phyloP scores from a whole-genome alignment of 2,329 filamentous ascomycete genomes.

The Rhytidhysteron rufulum region DNA sequence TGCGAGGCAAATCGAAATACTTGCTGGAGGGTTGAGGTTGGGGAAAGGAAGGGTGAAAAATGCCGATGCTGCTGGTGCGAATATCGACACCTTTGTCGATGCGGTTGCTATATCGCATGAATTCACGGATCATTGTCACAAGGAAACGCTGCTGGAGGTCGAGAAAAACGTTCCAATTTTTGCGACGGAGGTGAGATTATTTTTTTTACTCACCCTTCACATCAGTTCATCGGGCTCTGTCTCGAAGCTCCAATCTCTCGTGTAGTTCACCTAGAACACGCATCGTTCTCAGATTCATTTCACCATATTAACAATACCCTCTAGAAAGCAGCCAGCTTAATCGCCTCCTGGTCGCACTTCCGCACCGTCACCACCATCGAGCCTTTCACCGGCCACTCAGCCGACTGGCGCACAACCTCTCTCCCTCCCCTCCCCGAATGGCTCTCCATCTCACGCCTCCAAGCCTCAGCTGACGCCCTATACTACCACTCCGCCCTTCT shows the following conservation, averaged over 20 bases:
- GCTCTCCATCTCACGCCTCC: slow-evolving; percentile 58
- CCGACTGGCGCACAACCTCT: slow-evolving; percentile 46
- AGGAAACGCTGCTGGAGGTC: slow-evolving; percentile 56
- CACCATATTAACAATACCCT: background rate
- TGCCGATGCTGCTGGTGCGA: slow-evolving; percentile 8
- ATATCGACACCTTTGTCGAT: slow-evolving; percentile 48
- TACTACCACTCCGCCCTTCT: slow-evolving; percentile 58
- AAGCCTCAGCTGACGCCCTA: slow-evolving; percentile 51
- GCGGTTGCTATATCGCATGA: slow-evolving; percentile 60
- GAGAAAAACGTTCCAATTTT: slow-evolving; percentile 54
- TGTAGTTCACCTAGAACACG: too few relatives aligned
- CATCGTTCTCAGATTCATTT: too few relatives aligned
- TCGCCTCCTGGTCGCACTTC: slow-evolving; percentile 59
- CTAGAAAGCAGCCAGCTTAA: slow-evolving; percentile 53
- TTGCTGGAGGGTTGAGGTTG: slow-evolving; percentile 27
- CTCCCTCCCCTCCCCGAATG: slow-evolving; percentile 52
- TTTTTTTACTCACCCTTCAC: too few relatives aligned
- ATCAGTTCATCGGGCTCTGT: too few relatives aligned
- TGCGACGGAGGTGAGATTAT: slow-evolving; percentile 44
- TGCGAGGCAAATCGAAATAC: slow-evolving; percentile 48
- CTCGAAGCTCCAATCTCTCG: too few relatives aligned
- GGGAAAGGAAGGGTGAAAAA: slow-evolving; percentile 12
- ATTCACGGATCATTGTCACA: slow-evolving; percentile 67
- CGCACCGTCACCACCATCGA: slow-evolving; percentile 50
- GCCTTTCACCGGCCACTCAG: slow-evolving; percentile 36